Evolutionary conservation across 2,329 filamentous ascomycete species (phyloP), one percentile per base, ranked within the genome.

Genomic region (Penicillium sumatraense): DNA sequence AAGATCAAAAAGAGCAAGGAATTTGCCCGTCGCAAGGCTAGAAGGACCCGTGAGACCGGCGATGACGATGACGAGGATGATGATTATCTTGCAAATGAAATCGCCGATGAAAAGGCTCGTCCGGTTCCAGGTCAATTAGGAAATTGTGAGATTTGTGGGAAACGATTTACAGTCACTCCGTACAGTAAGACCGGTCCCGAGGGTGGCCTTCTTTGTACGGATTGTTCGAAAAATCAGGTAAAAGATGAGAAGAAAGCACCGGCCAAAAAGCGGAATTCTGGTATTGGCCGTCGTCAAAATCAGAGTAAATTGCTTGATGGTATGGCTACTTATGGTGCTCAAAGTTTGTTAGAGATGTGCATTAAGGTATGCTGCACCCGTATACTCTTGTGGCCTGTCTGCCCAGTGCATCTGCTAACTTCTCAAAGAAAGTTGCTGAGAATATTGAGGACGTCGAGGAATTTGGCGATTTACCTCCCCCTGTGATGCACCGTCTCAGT

Each of bases 111-210:
- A 63, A 86, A 85, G 63, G 65, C 71, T 20, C 71, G 70, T 23
- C 87, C 87, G 1, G 71, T 88, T n/a, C 90, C 91, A 1, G 92
- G 91, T 2, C 93, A 98, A 72, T 85, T 93, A 68, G 91, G 90
- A 60, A 93, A 96, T 62, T 98, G 93, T 70, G 91, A 90, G 59
- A 77, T 87, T 3, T 98, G 93, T 72, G 82, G 83, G 40, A 96
- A 95, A 59, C 87, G 92, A 33, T 98, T 98, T 69, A 96, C 91
- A 0, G 93, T 98, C 41, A 97, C 93, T 0, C 84, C 91, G 0
- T 97, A 97, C 76, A 92, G 89, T 59, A 89, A 91, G 61, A 84
- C 87, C 24, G 91, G 90, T 0, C 89, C 90, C 0, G 81, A 89
- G n/a, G 93, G 93, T 3, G 91, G 91, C 14, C 79, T 98, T n/a